Conservation (phyloP, 352 stramenopile genomes). For the Phytophthora kernoviae region DNA sequence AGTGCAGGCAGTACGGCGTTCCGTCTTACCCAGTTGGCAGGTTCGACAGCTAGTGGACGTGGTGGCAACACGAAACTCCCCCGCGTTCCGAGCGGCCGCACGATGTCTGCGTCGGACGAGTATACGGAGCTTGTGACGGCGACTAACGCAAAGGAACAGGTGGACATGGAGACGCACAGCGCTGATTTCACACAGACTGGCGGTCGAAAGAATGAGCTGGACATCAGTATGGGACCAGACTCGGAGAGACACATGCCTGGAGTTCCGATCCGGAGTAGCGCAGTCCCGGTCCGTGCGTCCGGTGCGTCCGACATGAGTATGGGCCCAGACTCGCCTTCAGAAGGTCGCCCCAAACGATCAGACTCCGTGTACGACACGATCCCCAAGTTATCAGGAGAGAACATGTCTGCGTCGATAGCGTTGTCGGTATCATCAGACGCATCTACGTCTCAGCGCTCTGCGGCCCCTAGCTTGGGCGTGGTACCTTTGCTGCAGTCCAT, state of each 20-base stretch:
- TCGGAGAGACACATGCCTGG: slow-evolving; percentile 31
- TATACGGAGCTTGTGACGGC: slow-evolving; percentile 41
- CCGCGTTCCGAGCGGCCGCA: slow-evolving; percentile 25
- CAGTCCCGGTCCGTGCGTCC: background rate
- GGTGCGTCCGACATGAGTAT: slow-evolving; percentile 34
- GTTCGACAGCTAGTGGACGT: slow-evolving; percentile 18
- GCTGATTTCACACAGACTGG: background rate
- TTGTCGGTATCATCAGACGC: slow-evolving; percentile 19
- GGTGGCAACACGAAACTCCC: slow-evolving; percentile 8
- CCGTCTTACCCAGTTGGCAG: slow-evolving; percentile 33
- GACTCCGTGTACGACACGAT: slow-evolving; percentile 39
- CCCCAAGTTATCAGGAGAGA: slow-evolving; percentile 31
- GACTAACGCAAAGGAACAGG: slow-evolving; percentile 28
- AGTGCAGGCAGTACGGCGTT: slow-evolving; percentile 25
- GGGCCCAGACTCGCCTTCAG: slow-evolving; percentile 31
- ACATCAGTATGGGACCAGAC: slow-evolving; percentile 35
- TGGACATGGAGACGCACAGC: slow-evolving; percentile 17
- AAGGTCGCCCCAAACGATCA: slow-evolving; percentile 27
- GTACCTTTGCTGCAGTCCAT: slow-evolving; percentile 34
- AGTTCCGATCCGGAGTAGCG: background rate
- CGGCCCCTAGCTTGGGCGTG: slow-evolving; percentile 2
- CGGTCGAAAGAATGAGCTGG: slow-evolving; percentile 9
- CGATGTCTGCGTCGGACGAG: slow-evolving; percentile 39
- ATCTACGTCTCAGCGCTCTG: slow-evolving; percentile 19
- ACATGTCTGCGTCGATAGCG: slow-evolving; percentile 29